Evolutionary conservation across 225 moss, liverwort and hornwort species (phyloP).

Genomic region (Polytrichum commune): DNA sequence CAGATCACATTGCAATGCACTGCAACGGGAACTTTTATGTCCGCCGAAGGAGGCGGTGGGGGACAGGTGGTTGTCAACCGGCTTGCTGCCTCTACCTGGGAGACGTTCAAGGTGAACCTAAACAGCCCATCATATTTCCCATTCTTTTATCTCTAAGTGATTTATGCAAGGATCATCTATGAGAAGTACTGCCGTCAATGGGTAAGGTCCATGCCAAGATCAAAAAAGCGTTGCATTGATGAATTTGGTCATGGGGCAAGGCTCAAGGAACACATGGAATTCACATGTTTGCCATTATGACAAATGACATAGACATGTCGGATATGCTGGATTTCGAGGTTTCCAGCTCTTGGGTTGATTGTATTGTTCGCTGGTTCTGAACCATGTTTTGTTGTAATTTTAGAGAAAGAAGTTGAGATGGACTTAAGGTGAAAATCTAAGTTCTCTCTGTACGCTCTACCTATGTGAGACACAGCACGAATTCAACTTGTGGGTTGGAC

Average conservation of each 20-base stretch:
- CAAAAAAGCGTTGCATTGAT: too few relatives aligned
- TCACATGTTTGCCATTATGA: too few relatives aligned
- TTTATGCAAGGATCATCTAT: neutral
- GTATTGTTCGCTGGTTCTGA: constrained; percentile 2
- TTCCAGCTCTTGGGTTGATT: too few relatives aligned
- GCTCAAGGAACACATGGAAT: too few relatives aligned
- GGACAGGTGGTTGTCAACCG: constrained; percentile 32
- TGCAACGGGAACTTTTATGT: constrained; percentile 33
- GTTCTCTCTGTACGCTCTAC: constrained; percentile 10
- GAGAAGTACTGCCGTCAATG: too few relatives aligned
- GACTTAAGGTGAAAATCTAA: neutral
- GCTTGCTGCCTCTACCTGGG: constrained; percentile 31
- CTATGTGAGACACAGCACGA: constrained; percentile 8
- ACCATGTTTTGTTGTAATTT: neutral
- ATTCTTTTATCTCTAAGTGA: neutral
- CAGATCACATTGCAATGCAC: constrained; percentile 37
- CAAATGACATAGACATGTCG: too few relatives aligned
- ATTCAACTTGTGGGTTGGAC: constrained; percentile 13
- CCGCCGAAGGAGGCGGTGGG: constrained; percentile 49
- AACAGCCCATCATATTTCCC: neutral
- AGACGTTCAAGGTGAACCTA: constrained; percentile 38
- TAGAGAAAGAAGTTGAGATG: neutral
- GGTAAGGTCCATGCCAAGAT: too few relatives aligned
- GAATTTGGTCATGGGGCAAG: too few relatives aligned
- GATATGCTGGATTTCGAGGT: too few relatives aligned